A percentile compares a stretch with the other conserved stretches of the same genome.
Evolutionary conservation across 352 stramenopile genomes (phyloP).

Genomic region (Plasmopara muralis): DNA sequence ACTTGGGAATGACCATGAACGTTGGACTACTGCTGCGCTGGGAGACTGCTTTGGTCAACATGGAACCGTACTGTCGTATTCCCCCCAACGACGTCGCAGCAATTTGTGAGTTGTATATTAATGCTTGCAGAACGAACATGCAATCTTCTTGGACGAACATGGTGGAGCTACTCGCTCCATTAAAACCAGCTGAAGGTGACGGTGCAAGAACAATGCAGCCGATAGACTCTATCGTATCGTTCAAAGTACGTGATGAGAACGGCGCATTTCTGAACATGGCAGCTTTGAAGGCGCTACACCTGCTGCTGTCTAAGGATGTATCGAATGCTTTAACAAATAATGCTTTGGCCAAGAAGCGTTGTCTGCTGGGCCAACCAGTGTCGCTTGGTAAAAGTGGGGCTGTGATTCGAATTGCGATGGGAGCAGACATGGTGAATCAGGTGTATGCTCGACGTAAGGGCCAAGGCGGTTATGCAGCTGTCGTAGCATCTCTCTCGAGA

Average conservation of each 20-base stretch:
- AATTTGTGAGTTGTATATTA: conserved; percentile 61
- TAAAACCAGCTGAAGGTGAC: conserved; percentile 13
- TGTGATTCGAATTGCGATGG: conserved; percentile 80
- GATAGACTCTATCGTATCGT: conserved; percentile 75
- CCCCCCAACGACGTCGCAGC: conserved; percentile 32
- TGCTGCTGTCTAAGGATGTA: conserved; percentile 64
- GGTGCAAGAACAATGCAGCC: conserved; percentile 23
- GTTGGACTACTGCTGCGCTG: conserved; percentile 72
- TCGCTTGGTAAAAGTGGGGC: conserved; percentile 59
- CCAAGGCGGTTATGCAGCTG: conserved; percentile 23
- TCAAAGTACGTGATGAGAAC: conserved; percentile 55
- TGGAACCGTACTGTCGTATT: conserved; percentile 72
- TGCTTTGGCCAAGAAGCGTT: conserved; percentile 44
- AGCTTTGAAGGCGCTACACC: conserved; percentile 59
- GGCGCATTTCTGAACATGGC: conserved; percentile 36
- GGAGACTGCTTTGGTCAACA: conserved; percentile 71
- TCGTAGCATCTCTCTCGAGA: conserved; percentile 35
- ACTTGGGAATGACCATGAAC: conserved; percentile 60
- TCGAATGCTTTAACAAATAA: conserved; percentile 44
- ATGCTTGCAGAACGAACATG: conserved; percentile 41
- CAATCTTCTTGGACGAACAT: conserved; percentile 35
- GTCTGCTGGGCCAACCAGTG: conserved; percentile 76
- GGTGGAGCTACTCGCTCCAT: conserved; percentile 36
- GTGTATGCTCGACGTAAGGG: conserved; percentile 40
- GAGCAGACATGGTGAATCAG: conserved; percentile 81